Base-by-base conservation (phyloP, 2,329 filamentous ascomycete species). In the Neonectria hederae region DNA sequence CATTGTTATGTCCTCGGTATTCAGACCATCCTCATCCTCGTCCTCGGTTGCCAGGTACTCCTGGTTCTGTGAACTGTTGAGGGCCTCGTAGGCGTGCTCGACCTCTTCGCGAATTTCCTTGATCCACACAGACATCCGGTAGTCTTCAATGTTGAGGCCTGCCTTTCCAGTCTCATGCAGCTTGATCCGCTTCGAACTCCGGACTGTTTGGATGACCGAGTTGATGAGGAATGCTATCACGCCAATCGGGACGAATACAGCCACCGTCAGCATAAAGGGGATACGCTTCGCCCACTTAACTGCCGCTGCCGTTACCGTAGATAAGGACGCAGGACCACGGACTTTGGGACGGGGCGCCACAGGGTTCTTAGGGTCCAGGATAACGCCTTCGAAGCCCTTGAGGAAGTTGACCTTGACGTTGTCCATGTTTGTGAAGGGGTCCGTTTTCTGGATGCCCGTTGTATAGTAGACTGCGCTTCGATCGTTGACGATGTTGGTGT, bases 401-500 rank as follows among this genome's bases (percentile, higher is more conserved):
- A 95, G 76, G 72, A 91, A 97, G 74, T 92, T 92, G 69, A 93
- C 82, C 22, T 90, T 88, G 65, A 95, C 77, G 5, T 85, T 87
- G 21, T 90, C 86, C 17, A 91, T 75, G 67, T 94, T 84, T 0
- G 84, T 84, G 74, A 89, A 98, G 0, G 94, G 94, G 72, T 98
- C 92, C 0, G 85, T 91, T 72, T 89, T 89, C 24, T 90, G 85
- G 49, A 97, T 93, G 21, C 84, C 85, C 0, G 93, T 92, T 0
- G 95, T 97, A 76, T 95, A 97, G 79, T 92, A 93, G 1, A 90
- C 88, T 5, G 93, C 92, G 48, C 88, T 92, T 59, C 89, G 85
- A 80, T 98, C 95, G 77, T 97, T 97, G 74, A 92, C 82, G 51
- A 97, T 89, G 75, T 98, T 98, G 45, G 91, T 86, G 77, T 98